Evolutionary conservation across 768 basidiomycete genomes (phyloP), one percentile per base, ranked within the genome.

Genomic region (Trametes villosa): DNA sequence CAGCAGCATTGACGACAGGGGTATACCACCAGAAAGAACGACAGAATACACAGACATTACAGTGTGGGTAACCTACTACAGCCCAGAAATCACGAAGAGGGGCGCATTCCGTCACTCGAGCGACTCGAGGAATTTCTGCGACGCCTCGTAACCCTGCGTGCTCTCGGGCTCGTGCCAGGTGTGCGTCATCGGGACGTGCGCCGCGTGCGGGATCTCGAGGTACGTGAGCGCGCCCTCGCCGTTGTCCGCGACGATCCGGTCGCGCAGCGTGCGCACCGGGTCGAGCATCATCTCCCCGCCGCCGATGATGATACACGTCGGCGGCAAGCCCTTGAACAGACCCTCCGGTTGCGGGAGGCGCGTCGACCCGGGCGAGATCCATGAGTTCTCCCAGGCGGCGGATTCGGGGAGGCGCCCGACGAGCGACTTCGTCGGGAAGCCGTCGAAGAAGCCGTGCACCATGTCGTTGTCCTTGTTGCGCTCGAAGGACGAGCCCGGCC

Each of bases 281-380:
- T 77, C 75, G 15, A 71, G 48, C 8, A 62, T 63, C 65, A 67
- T 60, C 53, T 76, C 74, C 17, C 64, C 72, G 11, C 68, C 71
- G 6, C 74, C 71, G 1, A 61, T 62, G 47, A 73, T 55, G 20
- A 76, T 60, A 33, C 57, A 62, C 20, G 74, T 74, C 30, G 59
- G 60, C 9, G 74, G 69, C 45, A 73, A 66, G 27, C 61, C 51
- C 41, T 8, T n/a, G 56, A 70, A 74, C n/a, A 45, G 6, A 9
- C 55, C 55, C 30, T 47, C 45, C 13, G 54, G 40, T 24, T 33
- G 8, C 38, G 48, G 46, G 20, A 46, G 18, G 40, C 29, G 36
- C 15, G 36, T 34, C 13, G 64, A 57, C 1, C 51, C 60, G 18
- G 64, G 56, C 11, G 59, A 61, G 40, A 62, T 44, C 55, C 60